Base-by-base conservation (phyloP, 257 asterid genomes). In the Osmanthus fragrans region DNA sequence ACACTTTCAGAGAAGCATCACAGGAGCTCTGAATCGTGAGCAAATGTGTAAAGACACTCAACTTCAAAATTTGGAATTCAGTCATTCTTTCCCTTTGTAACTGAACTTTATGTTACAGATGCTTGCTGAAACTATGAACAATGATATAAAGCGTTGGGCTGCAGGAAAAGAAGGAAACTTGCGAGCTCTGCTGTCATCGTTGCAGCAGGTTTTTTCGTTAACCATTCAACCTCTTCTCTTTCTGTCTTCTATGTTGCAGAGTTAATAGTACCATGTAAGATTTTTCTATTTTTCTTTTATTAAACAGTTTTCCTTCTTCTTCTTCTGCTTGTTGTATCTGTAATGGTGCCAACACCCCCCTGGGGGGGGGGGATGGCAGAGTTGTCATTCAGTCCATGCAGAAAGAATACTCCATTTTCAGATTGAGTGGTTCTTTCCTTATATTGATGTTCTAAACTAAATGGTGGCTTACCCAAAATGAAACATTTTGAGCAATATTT, bases 81-180 rank as follows among this genome's bases (percentile, higher is more conserved):
- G 4, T 42, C 11, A 71, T 23, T 66, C 12, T 77, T 18, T 60
- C 29, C 40, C 39, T 65, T 42, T 67, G 68, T 65, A 77, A 75
- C 40, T 36, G 73, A 64, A 40, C 79, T 73, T 54, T 74, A 79
- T 83, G 78, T 70, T 83, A 77, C 90, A 94, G 98, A 88, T 92
- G 88, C 82, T 91, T 70, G 92, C 94, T 7, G 93, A 89, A 65
- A 82, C 86, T 56, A 67, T 94, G 89, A 90, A 92, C 74, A 40
- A 76, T 72, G 87, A 90, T 76, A 87, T 94, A 82, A 92, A 88
- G 90, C 90, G 87, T 19, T 94, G 99, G 97, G 93, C 94, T 73
- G 87, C 97, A 1, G 99, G 99, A 49, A 94, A 94, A 88, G 99
- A 91, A 87, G 90, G 92, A 82, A 94, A 94, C 76, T 85, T 94